phyloP scores from a whole-genome alignment of 2,329 filamentous ascomycete genomes.

The Phoma sp. region DNA sequence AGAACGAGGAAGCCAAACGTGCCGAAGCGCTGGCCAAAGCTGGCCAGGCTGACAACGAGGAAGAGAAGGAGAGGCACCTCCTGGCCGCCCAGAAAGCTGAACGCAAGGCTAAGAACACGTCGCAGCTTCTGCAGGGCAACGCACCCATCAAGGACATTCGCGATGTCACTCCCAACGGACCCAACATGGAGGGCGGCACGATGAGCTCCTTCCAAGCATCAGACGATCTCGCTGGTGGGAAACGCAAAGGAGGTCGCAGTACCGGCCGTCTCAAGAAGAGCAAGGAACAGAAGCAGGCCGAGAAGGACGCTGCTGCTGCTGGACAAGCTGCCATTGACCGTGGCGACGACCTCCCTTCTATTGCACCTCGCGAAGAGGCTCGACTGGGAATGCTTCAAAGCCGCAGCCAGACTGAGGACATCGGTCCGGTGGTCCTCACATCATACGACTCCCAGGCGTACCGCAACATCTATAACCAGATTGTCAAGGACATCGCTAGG shows the following conservation, averaged over 20 bases:
- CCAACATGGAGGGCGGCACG: constrained; percentile 83
- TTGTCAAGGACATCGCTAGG: constrained; percentile 91
- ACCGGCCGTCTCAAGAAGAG: constrained; percentile 83
- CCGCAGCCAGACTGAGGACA: constrained; percentile 59
- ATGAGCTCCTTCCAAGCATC: constrained; percentile 84
- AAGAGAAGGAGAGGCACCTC: constrained; percentile 80
- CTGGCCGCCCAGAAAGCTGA: constrained; percentile 88
- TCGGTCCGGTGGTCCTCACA: constrained; percentile 46
- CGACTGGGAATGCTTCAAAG: constrained; percentile 53
- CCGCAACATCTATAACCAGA: constrained; percentile 96
- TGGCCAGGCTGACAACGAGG: constrained; percentile 78
- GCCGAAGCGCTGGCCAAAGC: constrained; percentile 80
- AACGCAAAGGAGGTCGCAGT: constrained; percentile 61
- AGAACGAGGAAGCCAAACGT: constrained; percentile 85
- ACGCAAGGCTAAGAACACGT: constrained; percentile 91
- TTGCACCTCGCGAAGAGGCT: constrained; percentile 67
- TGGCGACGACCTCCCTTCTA: constrained; percentile 72
- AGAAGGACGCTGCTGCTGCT: constrained; percentile 80
- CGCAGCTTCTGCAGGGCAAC: constrained; percentile 84
- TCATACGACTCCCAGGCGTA: constrained; percentile 89
- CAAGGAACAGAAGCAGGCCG: constrained; percentile 73
- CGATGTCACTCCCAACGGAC: constrained; percentile 74
- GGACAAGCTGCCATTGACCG: constrained; percentile 85
- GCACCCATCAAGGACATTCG: constrained; percentile 76
- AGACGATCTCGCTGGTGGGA: constrained; percentile 57